A percentile compares a stretch with the other conserved stretches of the same genome.
These are phyloP conservation scores for Eimeria falciformis DNA, from an alignment of 169 alveolate species.

Conservation along the genomic window DNA sequence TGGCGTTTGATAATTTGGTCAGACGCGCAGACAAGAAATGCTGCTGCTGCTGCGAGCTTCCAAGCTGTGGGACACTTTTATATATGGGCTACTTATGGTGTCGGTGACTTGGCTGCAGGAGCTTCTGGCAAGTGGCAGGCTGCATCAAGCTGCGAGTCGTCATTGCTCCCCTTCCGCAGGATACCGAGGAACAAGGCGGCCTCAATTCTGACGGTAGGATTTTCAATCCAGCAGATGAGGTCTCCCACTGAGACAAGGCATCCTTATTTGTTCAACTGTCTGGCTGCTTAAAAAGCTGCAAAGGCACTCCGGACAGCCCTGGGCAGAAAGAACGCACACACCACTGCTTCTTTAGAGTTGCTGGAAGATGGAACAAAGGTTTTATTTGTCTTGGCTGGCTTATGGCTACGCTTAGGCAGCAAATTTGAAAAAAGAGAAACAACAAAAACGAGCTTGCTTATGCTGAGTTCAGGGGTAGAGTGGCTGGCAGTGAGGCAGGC, in stretches of 20 bases:
- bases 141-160: conserved; percentile 3
- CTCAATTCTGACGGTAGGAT: conserved; percentile 29
- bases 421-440: too few species aligned
- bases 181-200: not conserved
- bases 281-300: not conserved
- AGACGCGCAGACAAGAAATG: too few species aligned
- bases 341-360: too few species aligned
- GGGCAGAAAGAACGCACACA: too few species aligned
- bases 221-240: not conserved
- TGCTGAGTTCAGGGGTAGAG: not conserved
- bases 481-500: conserved; percentile 20
- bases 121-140: conserved; percentile 17
- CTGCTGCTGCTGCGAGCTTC: not conserved
- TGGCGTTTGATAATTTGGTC: too few species aligned
- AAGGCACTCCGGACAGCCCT: too few species aligned
- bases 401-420: not conserved
- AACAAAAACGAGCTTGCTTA: too few species aligned
- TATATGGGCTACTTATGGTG: not conserved
- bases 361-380: too few species aligned
- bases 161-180: not conserved
- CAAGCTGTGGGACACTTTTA: not conserved
- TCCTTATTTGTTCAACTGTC: not conserved
- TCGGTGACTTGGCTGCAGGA: conserved; percentile 53
- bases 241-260: too few species aligned
- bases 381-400: too few species aligned